Conservation (phyloP, 768 basidiomycete species). For the Russula sp. region DNA sequence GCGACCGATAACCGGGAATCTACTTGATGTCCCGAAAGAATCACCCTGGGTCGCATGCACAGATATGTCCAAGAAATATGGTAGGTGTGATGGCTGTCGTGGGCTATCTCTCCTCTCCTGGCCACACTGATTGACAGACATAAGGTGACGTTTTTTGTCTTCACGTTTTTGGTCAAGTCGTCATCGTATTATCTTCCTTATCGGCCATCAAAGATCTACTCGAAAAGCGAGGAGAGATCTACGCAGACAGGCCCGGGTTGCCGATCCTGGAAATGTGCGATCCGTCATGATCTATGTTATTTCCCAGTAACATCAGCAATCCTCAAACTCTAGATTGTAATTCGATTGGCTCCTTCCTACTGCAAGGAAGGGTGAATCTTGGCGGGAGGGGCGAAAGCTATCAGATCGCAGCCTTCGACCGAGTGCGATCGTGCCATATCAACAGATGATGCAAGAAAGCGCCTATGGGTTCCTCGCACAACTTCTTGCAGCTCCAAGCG, state of each 20-base stretch:
- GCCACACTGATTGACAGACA: neutral
- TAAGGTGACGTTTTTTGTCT: slow-evolving; percentile 9
- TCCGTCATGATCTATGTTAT: neutral
- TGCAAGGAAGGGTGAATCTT: neutral
- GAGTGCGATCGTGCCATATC: neutral
- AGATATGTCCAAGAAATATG: slow-evolving; percentile 6
- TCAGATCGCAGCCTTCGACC: slow-evolving; percentile 1
- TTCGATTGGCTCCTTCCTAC: neutral
- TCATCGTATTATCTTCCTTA: neutral
- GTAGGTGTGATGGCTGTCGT: neutral
- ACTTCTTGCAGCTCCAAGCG: neutral
- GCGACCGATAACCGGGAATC: slow-evolving; percentile 5
- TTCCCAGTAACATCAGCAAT: too few relatives aligned
- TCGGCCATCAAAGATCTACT: slow-evolving; percentile 10
- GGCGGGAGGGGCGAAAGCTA: neutral
- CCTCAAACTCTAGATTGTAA: neutral
- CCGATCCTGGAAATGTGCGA: neutral
- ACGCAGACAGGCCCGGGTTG: neutral
- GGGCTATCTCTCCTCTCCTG: neutral
- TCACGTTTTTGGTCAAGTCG: neutral
- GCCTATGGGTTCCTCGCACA: neutral
- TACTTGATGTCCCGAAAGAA: neutral
- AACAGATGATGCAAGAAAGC: neutral
- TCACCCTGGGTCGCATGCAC: neutral
- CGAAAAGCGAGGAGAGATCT: slow-evolving; percentile 8